Percentiles rank a stretch among this genome's conserved stretches.
These are phyloP conservation scores for Auriscalpium vulgare DNA, from an alignment of 768 basidiomycete genomes.

Conservation along the genomic window DNA sequence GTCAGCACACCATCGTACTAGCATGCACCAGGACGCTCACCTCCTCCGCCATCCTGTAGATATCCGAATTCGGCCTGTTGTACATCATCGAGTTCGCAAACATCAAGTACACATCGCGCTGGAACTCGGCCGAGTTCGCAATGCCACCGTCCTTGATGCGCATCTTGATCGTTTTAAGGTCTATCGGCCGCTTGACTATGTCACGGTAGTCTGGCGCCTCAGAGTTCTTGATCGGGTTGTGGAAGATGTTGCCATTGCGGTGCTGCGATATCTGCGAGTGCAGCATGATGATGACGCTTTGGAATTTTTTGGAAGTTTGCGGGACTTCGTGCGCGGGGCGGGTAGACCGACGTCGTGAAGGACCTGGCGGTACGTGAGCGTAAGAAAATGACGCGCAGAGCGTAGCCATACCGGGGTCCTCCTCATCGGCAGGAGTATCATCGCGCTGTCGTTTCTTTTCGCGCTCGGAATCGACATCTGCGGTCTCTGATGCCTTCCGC, in stretches of 20 bases:
- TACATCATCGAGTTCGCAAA: conserved; percentile 98
- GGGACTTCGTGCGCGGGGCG: conserved; percentile 16
- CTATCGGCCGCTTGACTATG: conserved; percentile 92
- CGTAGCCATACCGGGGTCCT: conserved; percentile 34
- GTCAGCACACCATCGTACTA: not conserved
- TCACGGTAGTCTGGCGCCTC: conserved; percentile 91
- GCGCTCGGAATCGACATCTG: conserved; percentile 34
- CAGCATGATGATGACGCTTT: conserved; percentile 73
- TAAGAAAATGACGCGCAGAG: not conserved
- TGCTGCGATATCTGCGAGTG: conserved; percentile 79
- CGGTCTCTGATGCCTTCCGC: conserved; percentile 53
- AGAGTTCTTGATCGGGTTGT: conserved; percentile 78
- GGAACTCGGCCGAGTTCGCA: conserved; percentile 75
- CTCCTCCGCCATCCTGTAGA: conserved; percentile 88
- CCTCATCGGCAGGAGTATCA: conserved; percentile 59
- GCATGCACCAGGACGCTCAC: conserved; percentile 34
- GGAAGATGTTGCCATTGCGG: conserved; percentile 84
- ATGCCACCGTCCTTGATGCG: conserved; percentile 80
- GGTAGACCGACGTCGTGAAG: conserved; percentile 17
- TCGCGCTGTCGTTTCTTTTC: conserved; percentile 57
- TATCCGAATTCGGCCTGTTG: conserved; percentile 78
- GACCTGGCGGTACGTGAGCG: conserved; percentile 7
- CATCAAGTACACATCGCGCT: conserved; percentile 87
- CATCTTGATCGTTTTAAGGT: conserved; percentile 88
- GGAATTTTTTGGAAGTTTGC: conserved; percentile 58